Evolutionary conservation across 192 early-diverging fungal species (phyloP).

Genomic region (Entomortierella parvispora): DNA sequence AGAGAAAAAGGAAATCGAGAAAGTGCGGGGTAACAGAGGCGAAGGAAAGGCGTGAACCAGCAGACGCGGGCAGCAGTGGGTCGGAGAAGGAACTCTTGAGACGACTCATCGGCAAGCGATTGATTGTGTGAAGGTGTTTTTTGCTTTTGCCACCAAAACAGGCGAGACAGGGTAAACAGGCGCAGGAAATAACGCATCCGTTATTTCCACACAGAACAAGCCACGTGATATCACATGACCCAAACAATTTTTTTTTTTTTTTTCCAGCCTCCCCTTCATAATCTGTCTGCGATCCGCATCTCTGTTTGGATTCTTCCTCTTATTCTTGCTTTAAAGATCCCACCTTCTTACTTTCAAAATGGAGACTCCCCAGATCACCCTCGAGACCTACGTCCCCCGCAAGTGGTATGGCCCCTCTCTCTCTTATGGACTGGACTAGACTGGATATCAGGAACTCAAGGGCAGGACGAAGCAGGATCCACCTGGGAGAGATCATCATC

Average conservation of each 20-base stretch:
- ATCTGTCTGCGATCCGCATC: background rate
- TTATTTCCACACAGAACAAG: no score
- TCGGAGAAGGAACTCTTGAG: background rate
- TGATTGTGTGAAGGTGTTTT: background rate
- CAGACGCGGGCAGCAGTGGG: background rate
- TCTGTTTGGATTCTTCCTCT: constrained; percentile 23
- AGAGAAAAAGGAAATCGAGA: background rate
- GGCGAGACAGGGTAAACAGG: no score
- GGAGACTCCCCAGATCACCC: constrained; percentile 52
- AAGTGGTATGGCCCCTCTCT: constrained; percentile 34
- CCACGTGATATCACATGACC: no score
- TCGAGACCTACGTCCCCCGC: constrained; percentile 55
- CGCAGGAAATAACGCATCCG: no score
- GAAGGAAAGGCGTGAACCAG: background rate
- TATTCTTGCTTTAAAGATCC: constrained; percentile 53
- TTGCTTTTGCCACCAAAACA: no score
- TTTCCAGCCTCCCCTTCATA: background rate
- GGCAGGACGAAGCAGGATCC: no score
- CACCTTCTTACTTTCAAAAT: constrained; percentile 27
- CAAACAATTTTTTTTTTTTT: background rate
- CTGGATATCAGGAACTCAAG: no score
- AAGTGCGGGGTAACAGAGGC: background rate
- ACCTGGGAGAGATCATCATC: no score
- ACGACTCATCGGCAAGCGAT: background rate
- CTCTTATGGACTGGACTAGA: background rate